Evolutionary conservation across 139 green algal species (phyloP).

Genomic region (Marvania coccoides): DNA sequence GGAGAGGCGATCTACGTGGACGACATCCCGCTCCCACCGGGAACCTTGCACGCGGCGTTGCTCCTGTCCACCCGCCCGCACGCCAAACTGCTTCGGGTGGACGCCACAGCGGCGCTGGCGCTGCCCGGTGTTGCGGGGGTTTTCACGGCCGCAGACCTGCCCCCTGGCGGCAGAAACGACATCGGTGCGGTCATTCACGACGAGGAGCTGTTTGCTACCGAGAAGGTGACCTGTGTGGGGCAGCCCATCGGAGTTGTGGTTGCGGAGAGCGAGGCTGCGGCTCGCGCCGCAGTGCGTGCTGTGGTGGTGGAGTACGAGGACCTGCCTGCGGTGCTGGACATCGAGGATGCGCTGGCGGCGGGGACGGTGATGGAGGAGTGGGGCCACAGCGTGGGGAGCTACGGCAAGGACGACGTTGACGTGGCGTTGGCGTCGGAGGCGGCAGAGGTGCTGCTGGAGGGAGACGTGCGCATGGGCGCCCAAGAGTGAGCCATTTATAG

Average conservation of each 20-base stretch:
- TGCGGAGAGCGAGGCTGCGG: constrained; percentile 58
- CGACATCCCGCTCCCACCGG: constrained; percentile 64
- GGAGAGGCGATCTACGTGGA: constrained; percentile 89
- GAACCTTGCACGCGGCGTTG: constrained; percentile 68
- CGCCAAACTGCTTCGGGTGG: constrained; percentile 64
- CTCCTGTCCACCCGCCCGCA: constrained; percentile 74
- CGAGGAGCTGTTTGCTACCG: constrained; percentile 84
- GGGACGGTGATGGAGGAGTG: constrained; percentile 19
- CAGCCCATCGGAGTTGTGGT: constrained; percentile 81
- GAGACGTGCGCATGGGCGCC: constrained; percentile 61
- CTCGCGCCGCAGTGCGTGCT: constrained; percentile 44
- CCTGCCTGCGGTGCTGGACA: constrained; percentile 74
- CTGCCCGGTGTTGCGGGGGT: constrained; percentile 26
- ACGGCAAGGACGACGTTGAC: constrained; percentile 74
- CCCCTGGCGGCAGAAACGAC: constrained; percentile 73
- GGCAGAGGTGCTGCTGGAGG: constrained; percentile 60
- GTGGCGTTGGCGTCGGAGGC: constrained; percentile 37
- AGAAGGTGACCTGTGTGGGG: constrained; percentile 79
- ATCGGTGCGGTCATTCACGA: constrained; percentile 80
- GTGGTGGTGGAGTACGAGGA: constrained; percentile 87
- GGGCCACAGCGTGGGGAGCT: constrained; percentile 38
- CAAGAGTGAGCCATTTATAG: constrained; percentile 25
- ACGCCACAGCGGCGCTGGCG: constrained; percentile 49
- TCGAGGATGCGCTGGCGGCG: constrained; percentile 77
- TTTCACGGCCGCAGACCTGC: constrained; percentile 40